These are phyloP conservation scores for Phytophthora megakarya DNA, from an alignment of 352 stramenopile genomes.

Conservation along the genomic window DNA sequence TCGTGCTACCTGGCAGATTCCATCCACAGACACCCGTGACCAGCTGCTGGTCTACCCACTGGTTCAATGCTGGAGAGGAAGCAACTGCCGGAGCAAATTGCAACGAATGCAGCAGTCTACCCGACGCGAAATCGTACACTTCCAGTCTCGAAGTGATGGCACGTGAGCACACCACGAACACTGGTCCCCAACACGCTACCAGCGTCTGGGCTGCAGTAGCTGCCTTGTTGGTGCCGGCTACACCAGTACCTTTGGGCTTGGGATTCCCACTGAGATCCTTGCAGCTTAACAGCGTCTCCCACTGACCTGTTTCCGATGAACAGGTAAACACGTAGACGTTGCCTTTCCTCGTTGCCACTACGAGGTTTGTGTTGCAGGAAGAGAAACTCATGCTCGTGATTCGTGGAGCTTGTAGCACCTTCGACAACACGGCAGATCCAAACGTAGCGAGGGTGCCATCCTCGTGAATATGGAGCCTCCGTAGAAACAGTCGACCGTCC, in stretches of 20 bases:
- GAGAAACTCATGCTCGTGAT: slow-evolving; percentile 65
- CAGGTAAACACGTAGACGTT: slow-evolving; percentile 61
- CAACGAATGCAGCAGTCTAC: slow-evolving; percentile 51
- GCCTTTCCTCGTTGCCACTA: slow-evolving; percentile 62
- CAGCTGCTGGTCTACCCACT: slow-evolving; percentile 37
- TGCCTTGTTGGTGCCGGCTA: slow-evolving; percentile 15
- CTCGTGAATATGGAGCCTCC: slow-evolving; percentile 15
- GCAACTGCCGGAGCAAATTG: slow-evolving; percentile 17
- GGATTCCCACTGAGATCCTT: slow-evolving; percentile 47
- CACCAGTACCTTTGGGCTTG: slow-evolving; percentile 34
- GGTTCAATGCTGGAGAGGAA: slow-evolving; percentile 6
- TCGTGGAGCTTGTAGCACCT: slow-evolving; percentile 54
- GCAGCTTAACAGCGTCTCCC: slow-evolving; percentile 32
- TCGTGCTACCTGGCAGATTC: slow-evolving; percentile 7
- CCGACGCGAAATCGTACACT: slow-evolving; percentile 51
- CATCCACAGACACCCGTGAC: slow-evolving; percentile 37
- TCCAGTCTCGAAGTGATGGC: slow-evolving; percentile 42
- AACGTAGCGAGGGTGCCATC: slow-evolving; percentile 19
- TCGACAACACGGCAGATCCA: slow-evolving; percentile 32
- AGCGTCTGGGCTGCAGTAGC: slow-evolving; percentile 52
- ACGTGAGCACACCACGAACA: slow-evolving; percentile 56
- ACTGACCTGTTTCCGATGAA: slow-evolving; percentile 11
- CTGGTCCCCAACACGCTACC: slow-evolving; percentile 50
- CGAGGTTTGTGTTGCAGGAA: slow-evolving; percentile 27
- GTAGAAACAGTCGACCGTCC: slow-evolving; percentile 60